Evolutionary conservation across 257 asterid genomes (phyloP).

Genomic region (Solanum infundibuliforme): DNA sequence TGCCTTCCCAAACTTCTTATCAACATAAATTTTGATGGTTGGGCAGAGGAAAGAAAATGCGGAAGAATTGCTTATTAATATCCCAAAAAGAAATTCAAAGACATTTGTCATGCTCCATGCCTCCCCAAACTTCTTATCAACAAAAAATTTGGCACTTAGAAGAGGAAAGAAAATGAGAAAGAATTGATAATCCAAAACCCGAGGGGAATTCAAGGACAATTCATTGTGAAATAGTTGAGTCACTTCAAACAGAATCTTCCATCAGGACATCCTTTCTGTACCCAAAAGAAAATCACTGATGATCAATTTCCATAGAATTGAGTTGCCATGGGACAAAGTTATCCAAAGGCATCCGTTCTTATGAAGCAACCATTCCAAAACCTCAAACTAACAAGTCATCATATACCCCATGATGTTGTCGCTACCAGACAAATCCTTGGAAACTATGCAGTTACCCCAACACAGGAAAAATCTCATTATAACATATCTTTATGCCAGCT

Average conservation of each 20-base stretch:
- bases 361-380: neutral
- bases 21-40: neutral
- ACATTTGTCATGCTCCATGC: neutral
- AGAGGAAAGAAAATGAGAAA: neutral
- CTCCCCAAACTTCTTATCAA: neutral
- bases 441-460: neutral
- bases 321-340: neutral
- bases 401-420: neutral
- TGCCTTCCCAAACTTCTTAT: neutral
- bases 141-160: neutral
- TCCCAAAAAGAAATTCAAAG: neutral
- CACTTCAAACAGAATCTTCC: slow-evolving; percentile 2
- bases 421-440: neutral
- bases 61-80: neutral
- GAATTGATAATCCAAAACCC: neutral
- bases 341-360: neutral
- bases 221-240: neutral
- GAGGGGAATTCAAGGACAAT: neutral
- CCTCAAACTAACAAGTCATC: neutral
- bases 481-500: neutral
- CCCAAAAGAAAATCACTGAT: neutral
- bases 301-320: slow-evolving; percentile 1
- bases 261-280: slow-evolving; percentile 13
- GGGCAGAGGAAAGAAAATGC: neutral
- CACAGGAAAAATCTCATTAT: neutral